Conservation (phyloP, 108 stramenopile genomes). For the Nitzschia sp. region DNA sequence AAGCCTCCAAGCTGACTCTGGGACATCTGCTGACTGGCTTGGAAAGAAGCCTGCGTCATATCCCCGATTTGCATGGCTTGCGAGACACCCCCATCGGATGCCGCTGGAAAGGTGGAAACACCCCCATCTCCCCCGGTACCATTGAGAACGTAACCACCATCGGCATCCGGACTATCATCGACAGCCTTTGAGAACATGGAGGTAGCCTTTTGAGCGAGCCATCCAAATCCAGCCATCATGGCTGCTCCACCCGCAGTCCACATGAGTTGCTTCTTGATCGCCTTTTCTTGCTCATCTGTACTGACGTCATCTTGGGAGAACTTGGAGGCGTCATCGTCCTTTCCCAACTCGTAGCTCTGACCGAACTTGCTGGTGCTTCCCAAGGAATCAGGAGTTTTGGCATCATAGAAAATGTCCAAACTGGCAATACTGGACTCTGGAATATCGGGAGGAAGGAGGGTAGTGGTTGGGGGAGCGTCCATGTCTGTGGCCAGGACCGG, state of each 20-base stretch:
- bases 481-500: neutral
- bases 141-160: neutral
- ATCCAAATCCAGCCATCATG: conserved; percentile 1
- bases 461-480: neutral
- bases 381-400: too few species aligned
- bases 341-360: too few species aligned
- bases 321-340: conserved; percentile 8
- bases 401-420: too few species aligned
- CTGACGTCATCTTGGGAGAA: neutral
- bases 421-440: too few species aligned
- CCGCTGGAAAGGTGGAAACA: neutral
- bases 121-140: neutral
- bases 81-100: neutral
- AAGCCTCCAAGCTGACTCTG: conserved; percentile 3
- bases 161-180: neutral
- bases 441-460: too few species aligned
- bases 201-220: neutral
- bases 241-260: conserved; percentile 1
- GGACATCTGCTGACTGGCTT: neutral
- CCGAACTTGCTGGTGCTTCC: too few species aligned
- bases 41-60: conserved; percentile 1
- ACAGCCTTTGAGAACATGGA: neutral
- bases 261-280: neutral
- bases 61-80: neutral
- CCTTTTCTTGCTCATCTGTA: conserved; percentile 1